Evolutionary conservation across 148 eudicot genomes (phyloP).

Genomic region (Suaeda aralocaspica): DNA sequence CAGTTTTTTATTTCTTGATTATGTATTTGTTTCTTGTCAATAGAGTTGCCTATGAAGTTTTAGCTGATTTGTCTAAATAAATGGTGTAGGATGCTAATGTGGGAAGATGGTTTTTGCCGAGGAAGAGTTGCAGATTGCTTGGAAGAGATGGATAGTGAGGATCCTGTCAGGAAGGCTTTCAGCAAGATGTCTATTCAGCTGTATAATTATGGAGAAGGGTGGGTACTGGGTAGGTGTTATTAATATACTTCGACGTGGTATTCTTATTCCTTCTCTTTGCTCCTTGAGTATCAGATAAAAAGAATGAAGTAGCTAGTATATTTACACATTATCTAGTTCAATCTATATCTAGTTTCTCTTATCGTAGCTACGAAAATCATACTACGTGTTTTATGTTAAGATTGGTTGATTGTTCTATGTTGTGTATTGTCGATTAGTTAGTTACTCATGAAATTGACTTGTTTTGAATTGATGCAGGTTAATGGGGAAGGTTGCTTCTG

Average conservation of each 20-base stretch:
- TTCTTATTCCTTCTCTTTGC: slow-evolving; percentile 7
- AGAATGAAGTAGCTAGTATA: too few relatives aligned
- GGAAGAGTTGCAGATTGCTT: slow-evolving; percentile 74
- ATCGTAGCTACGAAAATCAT: too few relatives aligned
- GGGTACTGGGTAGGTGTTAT: slow-evolving; percentile 94
- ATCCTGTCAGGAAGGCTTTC: slow-evolving; percentile 89
- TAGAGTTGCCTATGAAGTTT: neutral
- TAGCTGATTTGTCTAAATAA: slow-evolving; percentile 1
- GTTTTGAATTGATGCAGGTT: slow-evolving; percentile 51
- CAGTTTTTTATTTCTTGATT: too few relatives aligned
- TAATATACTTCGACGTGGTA: slow-evolving; percentile 19
- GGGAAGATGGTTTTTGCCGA: slow-evolving; percentile 98
- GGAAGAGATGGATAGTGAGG: slow-evolving; percentile 77
- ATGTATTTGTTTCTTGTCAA: too few relatives aligned
- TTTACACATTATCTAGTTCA: too few relatives aligned
- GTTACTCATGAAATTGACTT: too few relatives aligned
- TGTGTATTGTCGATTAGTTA: too few relatives aligned
- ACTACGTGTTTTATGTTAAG: too few relatives aligned
- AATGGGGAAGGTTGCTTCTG: slow-evolving; percentile 99
- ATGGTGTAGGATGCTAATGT: slow-evolving; percentile 93
- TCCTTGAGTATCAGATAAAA: too few relatives aligned
- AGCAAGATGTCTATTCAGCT: slow-evolving; percentile 99
- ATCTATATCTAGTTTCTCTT: too few relatives aligned
- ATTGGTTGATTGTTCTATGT: too few relatives aligned
- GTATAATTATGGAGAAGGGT: slow-evolving; percentile 99